Base-by-base conservation (phyloP, 805 yeast genomes). In the Blastobotrys mokoenaii region DNA sequence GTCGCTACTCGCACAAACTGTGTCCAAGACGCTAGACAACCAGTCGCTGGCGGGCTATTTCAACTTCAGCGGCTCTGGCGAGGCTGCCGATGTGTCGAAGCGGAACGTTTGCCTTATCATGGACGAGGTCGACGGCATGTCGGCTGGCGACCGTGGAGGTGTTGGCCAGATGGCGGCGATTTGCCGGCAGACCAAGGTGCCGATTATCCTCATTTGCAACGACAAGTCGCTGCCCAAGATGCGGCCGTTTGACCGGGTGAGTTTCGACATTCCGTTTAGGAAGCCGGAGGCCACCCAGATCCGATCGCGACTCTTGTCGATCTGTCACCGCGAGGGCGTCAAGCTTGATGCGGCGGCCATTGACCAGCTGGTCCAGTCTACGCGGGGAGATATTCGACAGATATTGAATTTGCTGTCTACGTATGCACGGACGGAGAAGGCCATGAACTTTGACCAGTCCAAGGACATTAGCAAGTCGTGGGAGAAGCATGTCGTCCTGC, bases 61-160 rank as follows among this genome's bases (percentile, higher is more conserved):
- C 66, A 58, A 62, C n/a, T n/a, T n/a, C n/a, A n/a, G n/a, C n/a
- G n/a, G n/a, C n/a, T n/a, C n/a, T n/a, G 49, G 49, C 3, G 51
- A 45, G 5, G 53, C 53, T 9, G 59, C 18, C 43, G 49, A 36
- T 50, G 50, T 44, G 1, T 74, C 77, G 52, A 70, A 74, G 40
- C 72, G 74, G 43, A 80, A 76, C 49, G 80, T 90, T 55, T 86
- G 88, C 45, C 71, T 93, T 40, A 83, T 93, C 51, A 88, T 93
- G 97, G 99, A 93, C 66, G 99, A 93, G 68, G 97, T 93, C 27
- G 99, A 93, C 63, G 99, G 99, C 55, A 93, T 93, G 97, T 86
- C 96, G 35, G 88, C 94, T 59, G 99, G 99, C 52, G 99, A 93
- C 65, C 82, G 93, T 56, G 99, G 99, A 50, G 99, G 99, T 51